Evolutionary conservation across 2,329 filamentous ascomycete genomes (phyloP), one percentile per base, ranked within the genome.

Genomic region (Colletotrichum somersetense): DNA sequence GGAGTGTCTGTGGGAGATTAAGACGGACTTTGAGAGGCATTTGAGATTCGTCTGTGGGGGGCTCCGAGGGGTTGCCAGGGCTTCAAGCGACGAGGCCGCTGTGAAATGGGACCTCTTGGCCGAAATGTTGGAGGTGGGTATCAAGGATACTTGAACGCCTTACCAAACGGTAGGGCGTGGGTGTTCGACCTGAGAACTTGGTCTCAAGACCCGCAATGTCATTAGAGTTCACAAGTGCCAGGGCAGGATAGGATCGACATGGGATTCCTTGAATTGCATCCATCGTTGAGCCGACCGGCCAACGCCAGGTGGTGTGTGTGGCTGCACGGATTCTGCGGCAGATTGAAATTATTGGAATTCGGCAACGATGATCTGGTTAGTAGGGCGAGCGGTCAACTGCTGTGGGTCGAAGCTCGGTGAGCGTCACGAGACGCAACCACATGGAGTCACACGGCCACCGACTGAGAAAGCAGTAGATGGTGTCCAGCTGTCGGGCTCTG

Each of bases 51-150:
- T 96, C 18, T 87, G 87, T 2, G 90, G 91, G 62, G 94, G 93
- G 0, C 79, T 98, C 74, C 89, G 91, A 66, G 92, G 92, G 12
- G 89, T 96, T 12, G 91, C 93, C 62, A 88, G 95, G 76, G 92
- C 91, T 44, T 91, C 92, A 59, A 90, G 90, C 38, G 90, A 93
- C 66, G 78, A 81, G 18, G 83, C 85, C 52, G 81, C 86, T 77
- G 78, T 88, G 42, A 89, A 91, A 78, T 96, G 95, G 92, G 93
- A 96, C 80, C 89, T 92, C 72, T 79, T 97, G 72, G 94, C 93
- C 0, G 94, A 97, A 80, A 93, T 92, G 84, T 81, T 97, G 56
- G 92, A 95, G 76, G 86, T 85, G 77, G 83, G 84, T 53, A 75
- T 81, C n/a, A 69, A 42, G 30, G 66, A 73, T 38, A 55, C 42